Base-by-base conservation (phyloP, 306 rosid species). In the Dalbergia cultrata region DNA sequence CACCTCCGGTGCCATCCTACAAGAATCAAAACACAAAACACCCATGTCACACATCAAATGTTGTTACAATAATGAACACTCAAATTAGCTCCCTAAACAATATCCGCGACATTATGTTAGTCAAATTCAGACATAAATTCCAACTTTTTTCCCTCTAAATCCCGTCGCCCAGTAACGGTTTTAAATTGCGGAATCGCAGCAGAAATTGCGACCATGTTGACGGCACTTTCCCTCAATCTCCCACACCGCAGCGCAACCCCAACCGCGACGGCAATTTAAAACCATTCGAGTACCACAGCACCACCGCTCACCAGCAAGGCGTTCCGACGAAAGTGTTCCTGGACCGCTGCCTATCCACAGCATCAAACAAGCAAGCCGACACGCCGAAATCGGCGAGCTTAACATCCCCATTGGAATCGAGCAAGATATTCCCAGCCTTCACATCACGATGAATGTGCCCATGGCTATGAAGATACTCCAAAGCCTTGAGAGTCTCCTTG, bases 1-100 rank as follows among this genome's bases (percentile, higher is more conserved):
- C 53, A 96, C 99, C 90, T 96, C 99, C 12, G 99, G 99, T 49
- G 99, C 99, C 99, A 96, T 96, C 99, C 99, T 93, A 83, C 67
- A 70, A 76, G n/a, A 17, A 73, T 77, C 54, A 41, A 9, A 9
- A 54, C 31, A 14, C 52, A 73, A 9, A 54, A 17, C 60, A 17
- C 21, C 60, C 1, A n/a, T 54, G 7, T 54, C 26, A 17, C 60
- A 54, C 9, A 54, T 54, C 53, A 47, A 12, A 47, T 47, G 31
- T 47, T 47, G 53, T 47, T 47, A 5, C 3, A 22, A 7, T 1
- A 35, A 26, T 26, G 31, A 17, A 21, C 4, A 8, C 10, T 21
- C 21, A 69, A 9, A 44, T 5, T 0, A 21, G 13, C 7, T n/a
- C 10, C 10, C 60, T 1, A 54, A n/a, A 7, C 18, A 53, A 6